Conservation (phyloP, 441 rosid genomes). For the Oxalis stricta region DNA sequence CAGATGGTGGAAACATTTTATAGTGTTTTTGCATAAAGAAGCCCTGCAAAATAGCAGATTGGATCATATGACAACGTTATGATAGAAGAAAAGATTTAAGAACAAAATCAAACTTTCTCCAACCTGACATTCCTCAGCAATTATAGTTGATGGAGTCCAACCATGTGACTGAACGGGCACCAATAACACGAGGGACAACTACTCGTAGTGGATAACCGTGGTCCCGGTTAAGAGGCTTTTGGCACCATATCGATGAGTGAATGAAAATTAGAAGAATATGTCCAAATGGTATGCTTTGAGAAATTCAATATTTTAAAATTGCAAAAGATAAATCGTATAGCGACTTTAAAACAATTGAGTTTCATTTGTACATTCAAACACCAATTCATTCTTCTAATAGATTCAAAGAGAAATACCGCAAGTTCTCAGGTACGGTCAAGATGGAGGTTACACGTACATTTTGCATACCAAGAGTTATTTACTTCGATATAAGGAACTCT, state of each 20-base stretch:
- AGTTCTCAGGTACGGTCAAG: background rate
- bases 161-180: constrained; percentile 99
- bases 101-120: background rate
- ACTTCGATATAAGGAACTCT: background rate
- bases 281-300: background rate
- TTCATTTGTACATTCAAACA: too few species aligned
- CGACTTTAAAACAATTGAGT: too few species aligned
- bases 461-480: background rate
- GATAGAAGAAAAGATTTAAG: background rate
- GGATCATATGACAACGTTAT: background rate
- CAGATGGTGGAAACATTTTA: constrained; percentile 95
- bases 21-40: constrained; percentile 98
- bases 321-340: background rate
- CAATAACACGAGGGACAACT: constrained; percentile 94
- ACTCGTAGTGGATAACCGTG: constrained; percentile 89
- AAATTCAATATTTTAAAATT: background rate
- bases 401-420: too few species aligned
- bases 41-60: constrained; percentile 35
- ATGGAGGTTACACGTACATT: background rate
- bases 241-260: constrained; percentile 6
- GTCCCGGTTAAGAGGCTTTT: constrained; percentile 84
- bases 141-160: constrained; percentile 65
- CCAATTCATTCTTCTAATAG: too few species aligned
- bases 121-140: constrained; percentile 88
- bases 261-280: constrained; percentile 3